Conservation (phyloP, 768 basidiomycete species). For the Lactarius tabidus region DNA sequence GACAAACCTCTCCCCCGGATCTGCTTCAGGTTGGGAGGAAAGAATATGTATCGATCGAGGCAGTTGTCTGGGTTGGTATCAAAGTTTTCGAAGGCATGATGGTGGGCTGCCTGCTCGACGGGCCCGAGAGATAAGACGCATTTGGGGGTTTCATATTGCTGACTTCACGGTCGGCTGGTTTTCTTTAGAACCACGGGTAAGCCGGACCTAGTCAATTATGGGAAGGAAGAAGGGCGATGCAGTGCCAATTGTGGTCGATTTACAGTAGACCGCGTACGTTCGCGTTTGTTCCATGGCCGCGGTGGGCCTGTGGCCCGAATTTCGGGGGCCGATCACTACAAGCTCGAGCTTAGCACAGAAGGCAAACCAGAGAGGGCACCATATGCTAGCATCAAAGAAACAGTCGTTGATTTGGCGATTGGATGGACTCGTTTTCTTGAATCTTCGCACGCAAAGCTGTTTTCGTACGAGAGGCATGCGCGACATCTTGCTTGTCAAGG, state of each 20-base stretch:
- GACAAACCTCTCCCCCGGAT: not conserved
- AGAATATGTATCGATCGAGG: not conserved
- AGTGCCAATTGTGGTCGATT: not conserved
- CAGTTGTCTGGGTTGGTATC: constrained; percentile 4
- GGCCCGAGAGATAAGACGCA: not conserved
- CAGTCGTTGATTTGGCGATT: too few species aligned
- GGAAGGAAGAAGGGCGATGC: not conserved
- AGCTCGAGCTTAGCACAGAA: not conserved
- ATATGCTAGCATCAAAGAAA: too few species aligned
- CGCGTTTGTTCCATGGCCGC: not conserved
- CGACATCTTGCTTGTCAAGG: too few species aligned
- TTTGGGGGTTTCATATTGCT: not conserved
- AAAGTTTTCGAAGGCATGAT: constrained; percentile 13
- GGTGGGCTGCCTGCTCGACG: not conserved
- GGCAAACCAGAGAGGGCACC: too few species aligned
- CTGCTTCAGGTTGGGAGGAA: not conserved
- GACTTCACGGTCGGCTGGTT: not conserved
- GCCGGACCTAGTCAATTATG: not conserved
- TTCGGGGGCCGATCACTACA: not conserved
- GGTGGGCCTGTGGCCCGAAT: not conserved
- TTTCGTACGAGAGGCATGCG: too few species aligned
- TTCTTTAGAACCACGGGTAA: not conserved
- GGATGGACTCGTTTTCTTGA: too few species aligned
- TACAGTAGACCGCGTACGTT: not conserved
- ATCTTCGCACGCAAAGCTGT: too few species aligned